A percentile compares a stretch with the other conserved stretches of the same genome.
These are phyloP conservation scores for Microascus cirrosus DNA, from an alignment of 2,329 filamentous ascomycete species.

Conservation along the genomic window DNA sequence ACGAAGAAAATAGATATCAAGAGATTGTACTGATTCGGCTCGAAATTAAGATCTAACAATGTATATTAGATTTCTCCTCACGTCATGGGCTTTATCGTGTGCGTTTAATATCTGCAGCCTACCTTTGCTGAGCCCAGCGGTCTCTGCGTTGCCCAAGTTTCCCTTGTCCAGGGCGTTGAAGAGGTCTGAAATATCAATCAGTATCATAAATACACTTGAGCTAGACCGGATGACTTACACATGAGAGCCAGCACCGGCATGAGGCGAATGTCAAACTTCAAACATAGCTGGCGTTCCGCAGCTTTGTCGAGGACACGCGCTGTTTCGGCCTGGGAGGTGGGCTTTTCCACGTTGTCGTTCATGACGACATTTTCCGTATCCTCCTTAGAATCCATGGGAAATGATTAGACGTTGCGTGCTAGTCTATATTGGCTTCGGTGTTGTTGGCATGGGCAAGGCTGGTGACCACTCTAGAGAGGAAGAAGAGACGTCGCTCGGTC, in stretches of 20 bases:
- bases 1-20: constrained; percentile 65
- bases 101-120: not conserved
- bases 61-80: not conserved
- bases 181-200: constrained; percentile 17
- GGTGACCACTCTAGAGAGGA: not conserved
- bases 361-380: not conserved
- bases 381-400: not conserved
- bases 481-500: not conserved
- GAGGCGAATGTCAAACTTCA: constrained; percentile 43
- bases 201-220: not conserved
- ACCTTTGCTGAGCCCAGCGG: constrained; percentile 25
- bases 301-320: constrained; percentile 20
- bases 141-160: constrained; percentile 43
- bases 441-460: not conserved
- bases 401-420: not conserved
- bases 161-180: constrained; percentile 34
- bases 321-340: not conserved
- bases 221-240: constrained; percentile 15
- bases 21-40: constrained; percentile 55
- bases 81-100: not conserved
- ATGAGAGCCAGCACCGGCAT: constrained; percentile 43
- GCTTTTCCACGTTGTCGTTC: not conserved
- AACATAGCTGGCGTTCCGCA: constrained; percentile 37
- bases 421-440: not conserved
- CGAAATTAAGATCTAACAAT: constrained; percentile 34